Conservation (phyloP, 2,329 filamentous ascomycete species). For the Botrytis porri region DNA sequence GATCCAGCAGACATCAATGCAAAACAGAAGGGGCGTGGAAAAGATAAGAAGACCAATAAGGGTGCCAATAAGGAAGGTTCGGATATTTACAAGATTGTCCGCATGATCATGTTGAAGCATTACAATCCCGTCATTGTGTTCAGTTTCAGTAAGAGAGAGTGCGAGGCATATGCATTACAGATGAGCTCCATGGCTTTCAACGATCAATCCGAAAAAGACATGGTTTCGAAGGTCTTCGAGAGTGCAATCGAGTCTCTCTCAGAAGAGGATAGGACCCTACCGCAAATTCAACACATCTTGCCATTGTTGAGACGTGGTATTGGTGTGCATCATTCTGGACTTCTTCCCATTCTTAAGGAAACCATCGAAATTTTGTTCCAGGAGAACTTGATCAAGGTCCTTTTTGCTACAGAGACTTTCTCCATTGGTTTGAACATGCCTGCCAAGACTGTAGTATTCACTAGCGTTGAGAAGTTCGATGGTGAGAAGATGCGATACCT, state of each 20-base stretch:
- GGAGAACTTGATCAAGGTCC: conserved; percentile 93
- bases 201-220: conserved; percentile 88
- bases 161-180: conserved; percentile 83
- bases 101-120: conserved; percentile 97
- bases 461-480: conserved; percentile 92
- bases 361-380: conserved; percentile 99
- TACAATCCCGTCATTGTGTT: conserved; percentile 99
- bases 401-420: conserved; percentile 98
- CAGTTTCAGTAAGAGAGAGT: conserved; percentile 98
- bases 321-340: conserved; percentile 93
- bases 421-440: conserved; percentile 99
- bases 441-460: conserved; percentile 98
- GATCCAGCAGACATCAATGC: conserved; percentile 77
- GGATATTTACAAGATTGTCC: conserved; percentile 96
- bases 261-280: conserved; percentile 82
- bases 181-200: conserved; percentile 91
- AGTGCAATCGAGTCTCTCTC: conserved; percentile 91
- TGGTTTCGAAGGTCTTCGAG: conserved; percentile 91
- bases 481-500: conserved; percentile 77
- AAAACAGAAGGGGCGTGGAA: conserved; percentile 81
- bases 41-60: conserved; percentile 89
- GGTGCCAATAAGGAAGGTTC: conserved; percentile 70
- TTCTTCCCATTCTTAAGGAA: conserved; percentile 94
- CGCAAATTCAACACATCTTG: conserved; percentile 87
- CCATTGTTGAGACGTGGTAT: conserved; percentile 88